Evolutionary conservation across 805 yeast genomes (phyloP).

Genomic region (Wickerhamomyces bovis): DNA sequence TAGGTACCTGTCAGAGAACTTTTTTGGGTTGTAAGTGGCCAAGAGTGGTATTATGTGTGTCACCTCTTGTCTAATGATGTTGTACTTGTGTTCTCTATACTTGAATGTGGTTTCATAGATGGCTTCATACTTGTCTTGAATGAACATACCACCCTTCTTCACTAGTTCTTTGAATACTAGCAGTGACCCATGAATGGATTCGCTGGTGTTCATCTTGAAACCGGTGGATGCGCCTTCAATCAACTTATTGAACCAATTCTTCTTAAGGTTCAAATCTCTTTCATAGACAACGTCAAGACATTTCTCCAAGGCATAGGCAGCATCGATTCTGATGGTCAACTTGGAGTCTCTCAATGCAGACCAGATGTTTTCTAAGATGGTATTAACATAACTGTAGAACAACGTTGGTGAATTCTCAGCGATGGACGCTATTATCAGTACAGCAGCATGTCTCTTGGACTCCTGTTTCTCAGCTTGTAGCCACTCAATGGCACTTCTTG

Average conservation of each 20-base stretch:
- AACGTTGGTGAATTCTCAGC: conserved; percentile 86
- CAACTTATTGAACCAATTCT: conserved; percentile 68
- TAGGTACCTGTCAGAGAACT: conserved; percentile 75
- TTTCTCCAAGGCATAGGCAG: conserved; percentile 73
- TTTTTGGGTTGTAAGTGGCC: conserved; percentile 68
- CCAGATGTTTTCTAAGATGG: conserved; percentile 82
- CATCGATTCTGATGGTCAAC: conserved; percentile 67
- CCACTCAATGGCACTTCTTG: conserved; percentile 87
- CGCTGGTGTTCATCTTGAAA: conserved; percentile 47
- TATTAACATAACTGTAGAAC: conserved; percentile 69
- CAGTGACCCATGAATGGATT: conserved; percentile 81
- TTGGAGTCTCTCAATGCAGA: conserved; percentile 78
- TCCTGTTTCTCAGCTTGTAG: conserved; percentile 83
- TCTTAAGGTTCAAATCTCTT: conserved; percentile 65
- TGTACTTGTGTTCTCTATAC: conserved; percentile 72
- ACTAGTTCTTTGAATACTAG: conserved; percentile 78
- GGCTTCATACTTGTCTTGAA: conserved; percentile 66
- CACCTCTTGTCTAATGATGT: conserved; percentile 77
- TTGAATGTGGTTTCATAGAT: conserved; percentile 69
- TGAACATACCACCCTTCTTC: conserved; percentile 61
- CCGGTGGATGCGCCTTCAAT: conserved; percentile 63
- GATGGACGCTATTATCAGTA: conserved; percentile 72
- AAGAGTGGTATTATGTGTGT: conserved; percentile 76
- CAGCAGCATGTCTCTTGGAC: conserved; percentile 84
- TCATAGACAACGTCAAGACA: conserved; percentile 76